Conservation (phyloP, 108 stramenopile genomes). For the Mayamaea pseudoterrestris region DNA sequence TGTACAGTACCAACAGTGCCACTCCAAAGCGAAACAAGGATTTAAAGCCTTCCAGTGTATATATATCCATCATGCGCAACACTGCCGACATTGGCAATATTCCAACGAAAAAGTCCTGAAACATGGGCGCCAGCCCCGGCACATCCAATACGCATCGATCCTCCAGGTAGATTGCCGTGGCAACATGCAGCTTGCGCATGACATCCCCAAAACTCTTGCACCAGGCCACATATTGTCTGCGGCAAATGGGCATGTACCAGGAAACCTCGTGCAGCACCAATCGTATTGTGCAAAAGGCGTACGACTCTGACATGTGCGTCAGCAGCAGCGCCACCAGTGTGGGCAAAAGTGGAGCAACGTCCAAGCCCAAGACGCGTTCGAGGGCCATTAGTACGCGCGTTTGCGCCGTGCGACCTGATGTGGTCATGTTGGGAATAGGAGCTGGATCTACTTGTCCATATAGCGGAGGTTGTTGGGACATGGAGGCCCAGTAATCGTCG, state of each 20-base stretch:
- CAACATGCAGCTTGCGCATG: conserved; percentile 36
- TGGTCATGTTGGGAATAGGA: background rate
- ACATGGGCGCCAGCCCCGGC: conserved; percentile 43
- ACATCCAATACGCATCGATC: conserved; percentile 32
- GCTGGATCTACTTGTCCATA: conserved; percentile 5
- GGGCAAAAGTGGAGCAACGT: conserved; percentile 56
- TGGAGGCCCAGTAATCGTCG: conserved; percentile 11
- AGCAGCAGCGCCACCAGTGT: conserved; percentile 29
- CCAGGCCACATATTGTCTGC: conserved; percentile 47
- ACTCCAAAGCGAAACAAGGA: conserved; percentile 65
- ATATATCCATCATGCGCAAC: conserved; percentile 67
- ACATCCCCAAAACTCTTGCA: conserved; percentile 49
- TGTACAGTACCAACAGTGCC: conserved; percentile 44
- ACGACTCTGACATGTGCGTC: conserved; percentile 56
- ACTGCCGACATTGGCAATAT: conserved; percentile 41
- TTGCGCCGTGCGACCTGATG: background rate
- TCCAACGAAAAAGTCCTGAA: conserved; percentile 48
- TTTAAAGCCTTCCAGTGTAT: conserved; percentile 66
- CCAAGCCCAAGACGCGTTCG: conserved; percentile 36
- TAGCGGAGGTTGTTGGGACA: conserved; percentile 10
- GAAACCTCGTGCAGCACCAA: conserved; percentile 54
- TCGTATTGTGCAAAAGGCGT: conserved; percentile 57
- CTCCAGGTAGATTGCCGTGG: conserved; percentile 34
- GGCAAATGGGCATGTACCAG: conserved; percentile 41
- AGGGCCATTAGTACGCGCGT: conserved; percentile 17